phyloP scores from a whole-genome alignment of 2,329 filamentous ascomycete genomes.

The Bipolaris cookei region DNA sequence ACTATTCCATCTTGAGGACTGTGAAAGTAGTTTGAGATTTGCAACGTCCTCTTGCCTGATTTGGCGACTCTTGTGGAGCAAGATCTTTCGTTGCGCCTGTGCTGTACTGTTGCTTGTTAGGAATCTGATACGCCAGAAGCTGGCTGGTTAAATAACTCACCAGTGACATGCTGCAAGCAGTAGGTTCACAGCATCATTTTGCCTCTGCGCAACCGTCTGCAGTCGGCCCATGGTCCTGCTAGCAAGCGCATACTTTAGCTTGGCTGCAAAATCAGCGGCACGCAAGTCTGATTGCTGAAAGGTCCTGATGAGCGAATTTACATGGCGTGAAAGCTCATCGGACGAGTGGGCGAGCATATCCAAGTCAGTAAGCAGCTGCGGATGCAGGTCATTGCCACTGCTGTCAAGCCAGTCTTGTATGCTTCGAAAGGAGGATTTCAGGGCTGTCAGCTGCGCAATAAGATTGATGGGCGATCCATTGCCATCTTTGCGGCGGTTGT shows the following conservation, averaged over 20 bases:
- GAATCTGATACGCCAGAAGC: neutral
- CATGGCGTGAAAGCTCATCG: slow-evolving; percentile 36
- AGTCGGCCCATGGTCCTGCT: slow-evolving; percentile 42
- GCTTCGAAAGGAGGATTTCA: slow-evolving; percentile 44
- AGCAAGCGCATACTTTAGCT: slow-evolving; percentile 40
- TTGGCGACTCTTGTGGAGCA: slow-evolving; percentile 46
- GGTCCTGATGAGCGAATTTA: slow-evolving; percentile 34
- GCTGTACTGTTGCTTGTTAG: slow-evolving; percentile 40
- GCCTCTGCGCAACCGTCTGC: slow-evolving; percentile 40
- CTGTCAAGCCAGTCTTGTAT: slow-evolving; percentile 47
- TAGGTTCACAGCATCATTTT: slow-evolving; percentile 44
- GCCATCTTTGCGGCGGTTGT: slow-evolving; percentile 43
- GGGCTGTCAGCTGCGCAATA: slow-evolving; percentile 44
- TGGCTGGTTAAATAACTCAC: slow-evolving; percentile 18
- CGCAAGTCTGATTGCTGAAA: slow-evolving; percentile 42
- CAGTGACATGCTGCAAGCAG: slow-evolving; percentile 43
- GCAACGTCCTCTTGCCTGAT: slow-evolving; percentile 43
- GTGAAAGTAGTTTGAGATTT: slow-evolving; percentile 38
- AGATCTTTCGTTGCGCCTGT: slow-evolving; percentile 48
- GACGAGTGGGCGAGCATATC: slow-evolving; percentile 44
- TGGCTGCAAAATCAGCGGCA: slow-evolving; percentile 42
- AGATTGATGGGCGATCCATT: slow-evolving; percentile 44
- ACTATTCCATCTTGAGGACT: slow-evolving; percentile 39
- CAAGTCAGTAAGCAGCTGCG: slow-evolving; percentile 45
- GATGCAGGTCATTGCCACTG: slow-evolving; percentile 43